Evolutionary conservation across 2,329 filamentous ascomycete species (phyloP), one percentile per base, ranked within the genome.

Genomic region (Phoma sp.): DNA sequence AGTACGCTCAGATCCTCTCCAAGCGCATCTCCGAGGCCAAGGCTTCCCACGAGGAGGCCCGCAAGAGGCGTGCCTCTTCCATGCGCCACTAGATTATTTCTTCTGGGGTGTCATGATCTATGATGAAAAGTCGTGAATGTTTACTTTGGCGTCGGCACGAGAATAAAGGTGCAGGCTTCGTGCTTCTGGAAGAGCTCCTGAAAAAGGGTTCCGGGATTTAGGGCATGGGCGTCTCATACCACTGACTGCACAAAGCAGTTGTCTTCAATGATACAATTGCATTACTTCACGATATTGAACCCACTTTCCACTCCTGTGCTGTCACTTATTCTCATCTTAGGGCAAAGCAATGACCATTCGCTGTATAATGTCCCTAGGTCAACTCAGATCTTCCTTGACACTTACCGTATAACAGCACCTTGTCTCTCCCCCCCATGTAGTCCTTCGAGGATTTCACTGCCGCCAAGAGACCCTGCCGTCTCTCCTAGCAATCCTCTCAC

Each of bases 1-100:
- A 99, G 83, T 99, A 99, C 82, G 89, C 93, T 72, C 88, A 93
- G 82, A 82, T 98, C 80, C 87, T 99, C 64, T 91, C 95, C 84
- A 96, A 95, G 90, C 95, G 95, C 83, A 91, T 98, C 75, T 84
- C 87, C 77, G 95, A 99, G 85, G 90, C 92, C 84, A 96, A 97
- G 87, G 84, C 89, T 78, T 88, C 89, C 82, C 93, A 95, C 85
- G 88, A 88, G 73, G 93, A 98, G 83, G 83, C 89, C 80, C 91
- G 92, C 85, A 98, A 98, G 92, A 89, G 95, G 79, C 88, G 95
- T 79, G 93, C 93, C 73, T 96, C 90, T 79, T 97, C 93, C 75
- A 72, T 75, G 70, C 73, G 64, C 69, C 72, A 75, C 63, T 75
- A 75, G 70, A 56, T 52, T 14, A 35, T 4, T 44, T 22, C 40